Evolutionary conservation across 148 eudicot species (phyloP).

Genomic region (Rhododendron mucronatum): DNA sequence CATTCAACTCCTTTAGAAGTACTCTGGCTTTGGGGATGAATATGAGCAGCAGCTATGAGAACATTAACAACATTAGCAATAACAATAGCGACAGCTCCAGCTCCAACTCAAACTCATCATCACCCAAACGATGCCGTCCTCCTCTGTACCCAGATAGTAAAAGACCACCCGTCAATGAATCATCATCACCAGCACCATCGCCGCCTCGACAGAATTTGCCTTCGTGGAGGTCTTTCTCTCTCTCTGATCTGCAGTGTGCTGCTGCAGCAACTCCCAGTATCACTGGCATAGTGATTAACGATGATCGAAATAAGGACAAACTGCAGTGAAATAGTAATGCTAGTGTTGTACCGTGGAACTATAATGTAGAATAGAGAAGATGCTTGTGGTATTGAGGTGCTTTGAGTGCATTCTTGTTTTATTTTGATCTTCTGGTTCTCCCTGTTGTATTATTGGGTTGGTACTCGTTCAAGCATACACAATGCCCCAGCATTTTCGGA

Average conservation of each 20-base stretch:
- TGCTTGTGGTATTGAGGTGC: background rate
- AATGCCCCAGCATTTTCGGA: background rate
- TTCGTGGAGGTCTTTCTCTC: slow-evolving; percentile 53
- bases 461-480: background rate
- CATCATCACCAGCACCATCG: background rate
- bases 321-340: background rate
- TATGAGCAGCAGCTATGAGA: slow-evolving; percentile 15
- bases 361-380: background rate
- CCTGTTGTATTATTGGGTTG: background rate
- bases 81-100: background rate
- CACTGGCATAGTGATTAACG: background rate
- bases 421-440: background rate
- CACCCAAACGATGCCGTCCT: background rate
- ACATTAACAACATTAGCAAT: background rate
- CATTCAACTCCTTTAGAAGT: slow-evolving; percentile 20
- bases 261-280: background rate
- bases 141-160: slow-evolving; percentile 12
- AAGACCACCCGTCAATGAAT: background rate
- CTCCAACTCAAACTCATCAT: background rate
- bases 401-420: background rate
- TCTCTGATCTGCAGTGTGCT: slow-evolving; percentile 55
- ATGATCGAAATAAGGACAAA: background rate
- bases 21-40: slow-evolving; percentile 46
- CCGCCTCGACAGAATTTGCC: slow-evolving; percentile 1
- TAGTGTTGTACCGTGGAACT: background rate